Evolutionary conservation across 495 filamentous ascomycete species (phyloP), one percentile per base, ranked within the genome.

Genomic region (Podospora pseudoanserina): DNA sequence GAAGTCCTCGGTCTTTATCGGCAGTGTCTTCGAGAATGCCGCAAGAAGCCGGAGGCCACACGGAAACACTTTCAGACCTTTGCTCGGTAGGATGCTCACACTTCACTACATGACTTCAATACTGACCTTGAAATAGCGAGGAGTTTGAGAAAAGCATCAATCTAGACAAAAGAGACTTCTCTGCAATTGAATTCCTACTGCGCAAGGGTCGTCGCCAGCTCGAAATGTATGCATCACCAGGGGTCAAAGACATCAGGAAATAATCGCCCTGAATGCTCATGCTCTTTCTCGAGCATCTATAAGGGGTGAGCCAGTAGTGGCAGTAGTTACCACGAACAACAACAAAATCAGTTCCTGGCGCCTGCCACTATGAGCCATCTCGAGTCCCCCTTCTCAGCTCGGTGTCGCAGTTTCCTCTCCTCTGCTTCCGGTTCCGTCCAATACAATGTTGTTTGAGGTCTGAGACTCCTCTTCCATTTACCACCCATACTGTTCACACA

Each of bases 1-100:
- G 91, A 96, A 65, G 94, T 99, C 7, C 78, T 98, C 55, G 83
- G 87, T 49, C 87, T 99, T 11, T 99, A 98, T 73, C 88, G 93
- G 60, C 86, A 87, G 72, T 97, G 93, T 72, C 82, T 99, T 30
- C 85, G 93, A 62, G 91, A 90, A 72, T 87, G 88, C 64, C 84
- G 88, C 64, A 91, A 89, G 72, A 99, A 99, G 78, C 93, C 95
- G 63, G 72, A 79, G 70, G 76, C 79, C 26, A 79, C 78, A 13
- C 77, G 73, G 20, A 58, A 72, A 16, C 79, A 82, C 68, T 84
- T 84, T 63, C 72, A 77, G 66, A 61, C 71, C 1, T 80, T 82
- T 75, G 76, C 73, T 59, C 77, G 81, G 77, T 80, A 71, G 69
- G 39, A 3, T 49, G 9, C 7, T 49, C 39, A 18, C 39, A 2